A percentile compares a stretch with the other conserved stretches of the same genome.
Conservation (phyloP, 805 yeast species). For the Zygoascus tannicola region DNA sequence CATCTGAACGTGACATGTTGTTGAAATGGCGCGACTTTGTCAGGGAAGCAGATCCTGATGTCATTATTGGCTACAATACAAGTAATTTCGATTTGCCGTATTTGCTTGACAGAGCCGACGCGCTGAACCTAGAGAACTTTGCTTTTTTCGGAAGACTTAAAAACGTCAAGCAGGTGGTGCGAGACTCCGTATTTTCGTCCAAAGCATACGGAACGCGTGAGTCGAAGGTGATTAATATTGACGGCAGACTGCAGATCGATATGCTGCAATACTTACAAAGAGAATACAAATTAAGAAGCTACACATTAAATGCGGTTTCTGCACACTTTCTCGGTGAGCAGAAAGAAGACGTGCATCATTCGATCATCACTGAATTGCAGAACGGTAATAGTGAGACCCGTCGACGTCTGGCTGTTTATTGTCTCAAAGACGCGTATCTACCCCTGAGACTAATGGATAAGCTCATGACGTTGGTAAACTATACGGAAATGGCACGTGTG, state of each 20-base stretch:
- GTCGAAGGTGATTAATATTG: slow-evolving; percentile 81
- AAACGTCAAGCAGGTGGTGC: slow-evolving; percentile 62
- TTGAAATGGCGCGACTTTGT: slow-evolving; percentile 81
- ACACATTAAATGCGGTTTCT: slow-evolving; percentile 89
- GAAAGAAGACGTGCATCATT: slow-evolving; percentile 96
- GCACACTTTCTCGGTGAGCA: slow-evolving; percentile 92
- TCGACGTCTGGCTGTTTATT: slow-evolving; percentile 90
- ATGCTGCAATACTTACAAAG: slow-evolving; percentile 86
- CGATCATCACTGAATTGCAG: slow-evolving; percentile 89
- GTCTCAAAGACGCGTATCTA: slow-evolving; percentile 90
- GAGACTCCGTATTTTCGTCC: slow-evolving; percentile 78
- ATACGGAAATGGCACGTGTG: slow-evolving; percentile 98
- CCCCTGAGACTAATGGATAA: slow-evolving; percentile 85
- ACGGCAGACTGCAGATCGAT: slow-evolving; percentile 94
- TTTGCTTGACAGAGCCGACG: slow-evolving; percentile 73
- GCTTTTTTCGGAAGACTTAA: slow-evolving; percentile 80
- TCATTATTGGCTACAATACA: slow-evolving; percentile 91
- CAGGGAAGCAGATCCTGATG: slow-evolving; percentile 83
- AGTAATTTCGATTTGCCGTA: slow-evolving; percentile 95
- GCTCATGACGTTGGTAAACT: slow-evolving; percentile 91
- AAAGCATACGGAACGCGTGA: slow-evolving; percentile 96
- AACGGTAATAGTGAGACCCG: slow-evolving; percentile 89
- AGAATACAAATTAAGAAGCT: slow-evolving; percentile 89
- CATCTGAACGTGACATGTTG: slow-evolving; percentile 74
- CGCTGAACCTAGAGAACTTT: slow-evolving; percentile 55